Percentiles rank a stretch among this genome's conserved stretches.
phyloP scores from a whole-genome alignment of 202 grass and related monocot genomes.

The Zoysia matrella region DNA sequence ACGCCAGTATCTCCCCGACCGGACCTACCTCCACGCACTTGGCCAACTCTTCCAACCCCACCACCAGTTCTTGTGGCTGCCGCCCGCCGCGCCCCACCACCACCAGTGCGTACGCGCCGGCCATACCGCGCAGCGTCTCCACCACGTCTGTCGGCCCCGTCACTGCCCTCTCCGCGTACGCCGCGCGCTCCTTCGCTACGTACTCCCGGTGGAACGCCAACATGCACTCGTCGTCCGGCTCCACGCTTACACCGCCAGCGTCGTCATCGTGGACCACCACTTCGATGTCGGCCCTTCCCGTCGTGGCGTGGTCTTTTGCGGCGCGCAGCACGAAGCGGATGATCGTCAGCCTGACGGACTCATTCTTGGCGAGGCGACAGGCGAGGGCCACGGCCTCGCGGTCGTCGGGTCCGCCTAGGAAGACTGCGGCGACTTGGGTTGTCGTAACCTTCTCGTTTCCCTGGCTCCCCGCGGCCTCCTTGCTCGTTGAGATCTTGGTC shows the following conservation, averaged over 20 bases:
- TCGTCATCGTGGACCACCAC: slow-evolving; percentile 22
- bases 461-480: slow-evolving; percentile 22
- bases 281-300: background rate
- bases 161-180: slow-evolving; percentile 45
- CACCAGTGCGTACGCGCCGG: slow-evolving; percentile 41
- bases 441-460: slow-evolving; percentile 32
- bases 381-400: slow-evolving; percentile 51
- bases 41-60: slow-evolving; percentile 39
- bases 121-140: slow-evolving; percentile 38
- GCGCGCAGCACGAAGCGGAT: slow-evolving; percentile 38
- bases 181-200: slow-evolving; percentile 48
- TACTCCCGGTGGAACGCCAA: slow-evolving; percentile 29
- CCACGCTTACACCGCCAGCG: background rate
- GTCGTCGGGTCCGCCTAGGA: slow-evolving; percentile 59
- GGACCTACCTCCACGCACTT: slow-evolving; percentile 44
- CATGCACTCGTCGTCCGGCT: slow-evolving; percentile 44
- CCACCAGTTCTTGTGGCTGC: slow-evolving; percentile 42
- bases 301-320: background rate
- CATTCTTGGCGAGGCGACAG: slow-evolving; percentile 41
- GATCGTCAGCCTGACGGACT: slow-evolving; percentile 18
- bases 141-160: slow-evolving; percentile 28
- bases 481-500: slow-evolving; percentile 18
- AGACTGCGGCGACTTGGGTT: slow-evolving; percentile 44
- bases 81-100: slow-evolving; percentile 51
- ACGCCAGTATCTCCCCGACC: slow-evolving; percentile 51